These are phyloP conservation scores for Cucumis hystrix DNA, from an alignment of 306 rosid genomes.

Conservation along the genomic window DNA sequence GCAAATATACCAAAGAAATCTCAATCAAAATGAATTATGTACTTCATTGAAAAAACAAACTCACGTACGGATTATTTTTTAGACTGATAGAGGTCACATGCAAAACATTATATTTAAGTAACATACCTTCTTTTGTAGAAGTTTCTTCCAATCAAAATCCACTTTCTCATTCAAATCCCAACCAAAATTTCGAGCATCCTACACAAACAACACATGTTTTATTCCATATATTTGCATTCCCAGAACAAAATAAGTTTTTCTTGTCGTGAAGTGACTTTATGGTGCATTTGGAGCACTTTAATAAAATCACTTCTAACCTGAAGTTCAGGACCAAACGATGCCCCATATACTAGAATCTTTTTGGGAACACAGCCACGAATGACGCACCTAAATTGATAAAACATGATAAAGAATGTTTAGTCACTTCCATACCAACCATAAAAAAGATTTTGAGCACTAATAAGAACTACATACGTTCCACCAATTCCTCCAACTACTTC, in stretches of 20 bases:
- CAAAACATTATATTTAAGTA: neutral
- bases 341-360: slow-evolving; percentile 93
- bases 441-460: neutral
- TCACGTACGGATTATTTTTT: neutral
- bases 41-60: neutral
- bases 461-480: slow-evolving; percentile 71
- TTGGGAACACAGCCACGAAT: slow-evolving; percentile 99
- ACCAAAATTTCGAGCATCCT: slow-evolving; percentile 89
- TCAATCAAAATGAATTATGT: neutral
- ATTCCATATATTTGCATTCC: neutral
- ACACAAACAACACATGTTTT: neutral
- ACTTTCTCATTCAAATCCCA: slow-evolving; percentile 82
- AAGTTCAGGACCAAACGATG: slow-evolving; percentile 71
- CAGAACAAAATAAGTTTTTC: neutral
- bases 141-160: slow-evolving; percentile 91
- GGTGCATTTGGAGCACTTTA: neutral
- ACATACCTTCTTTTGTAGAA: slow-evolving; percentile 76
- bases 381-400: slow-evolving; percentile 56
- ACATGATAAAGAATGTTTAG: slow-evolving; percentile 8
- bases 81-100: neutral
- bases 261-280: neutral
- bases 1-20: neutral
- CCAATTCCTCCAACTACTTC: slow-evolving; percentile 88
- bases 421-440: neutral
- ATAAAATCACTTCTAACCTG: slow-evolving; percentile 36